Percentiles rank a stretch among this genome's conserved stretches.
phyloP scores from a whole-genome alignment of 2,329 filamentous ascomycete genomes.

The Graphiopsis chlorocephala region DNA sequence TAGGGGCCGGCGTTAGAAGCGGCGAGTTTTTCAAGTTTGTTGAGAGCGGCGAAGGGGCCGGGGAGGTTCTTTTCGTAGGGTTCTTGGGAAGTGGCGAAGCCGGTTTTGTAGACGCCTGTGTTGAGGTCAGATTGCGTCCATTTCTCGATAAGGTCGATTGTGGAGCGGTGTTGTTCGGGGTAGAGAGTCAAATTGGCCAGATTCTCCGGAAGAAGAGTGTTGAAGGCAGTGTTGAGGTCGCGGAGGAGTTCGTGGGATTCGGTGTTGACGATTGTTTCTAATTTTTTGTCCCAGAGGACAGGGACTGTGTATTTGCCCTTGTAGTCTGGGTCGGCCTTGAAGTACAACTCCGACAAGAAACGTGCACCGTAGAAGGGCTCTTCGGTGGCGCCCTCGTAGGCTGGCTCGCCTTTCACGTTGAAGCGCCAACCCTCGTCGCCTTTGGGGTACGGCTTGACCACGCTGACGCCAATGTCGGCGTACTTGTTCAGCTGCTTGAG shows the following conservation, averaged over 20 bases:
- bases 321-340: constrained; percentile 59
- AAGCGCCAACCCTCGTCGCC: constrained; percentile 66
- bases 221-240: constrained; percentile 57
- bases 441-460: constrained; percentile 66
- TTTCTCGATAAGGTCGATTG: constrained; percentile 53
- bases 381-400: constrained; percentile 54
- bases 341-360: constrained; percentile 62
- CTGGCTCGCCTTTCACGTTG: constrained; percentile 41
- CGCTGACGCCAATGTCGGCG: constrained; percentile 50
- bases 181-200: constrained; percentile 51
- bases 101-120: constrained; percentile 60
- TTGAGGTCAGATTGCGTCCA: constrained; percentile 60
- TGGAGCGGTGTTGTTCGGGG: constrained; percentile 44
- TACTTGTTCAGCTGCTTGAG: constrained; percentile 56
- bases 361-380: constrained; percentile 58
- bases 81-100: constrained; percentile 56
- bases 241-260: constrained; percentile 59
- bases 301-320: constrained; percentile 62
- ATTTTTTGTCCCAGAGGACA: constrained; percentile 60
- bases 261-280: constrained; percentile 58
- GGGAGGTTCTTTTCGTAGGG: constrained; percentile 55
- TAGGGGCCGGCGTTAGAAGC: constrained; percentile 52
- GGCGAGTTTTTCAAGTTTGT: constrained; percentile 55
- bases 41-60: constrained; percentile 58
- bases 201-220: constrained; percentile 46